A percentile compares a stretch with the other conserved stretches of the same genome.
Evolutionary conservation across 768 basidiomycete genomes (phyloP).

Genomic region (Porphyrellus cyaneotinctus): DNA sequence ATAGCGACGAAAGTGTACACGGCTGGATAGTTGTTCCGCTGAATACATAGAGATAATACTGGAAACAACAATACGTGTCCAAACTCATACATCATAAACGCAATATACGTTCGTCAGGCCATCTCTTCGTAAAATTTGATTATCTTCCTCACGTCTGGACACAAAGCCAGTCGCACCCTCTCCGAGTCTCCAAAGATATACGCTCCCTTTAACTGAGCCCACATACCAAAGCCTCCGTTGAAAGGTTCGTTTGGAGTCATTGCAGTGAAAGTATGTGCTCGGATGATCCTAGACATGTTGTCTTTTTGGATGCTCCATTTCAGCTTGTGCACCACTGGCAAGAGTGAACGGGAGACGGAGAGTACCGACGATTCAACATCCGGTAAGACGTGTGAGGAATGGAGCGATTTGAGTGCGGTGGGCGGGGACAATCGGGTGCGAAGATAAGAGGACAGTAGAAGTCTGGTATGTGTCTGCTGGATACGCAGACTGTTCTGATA

Average conservation of each 20-base stretch:
- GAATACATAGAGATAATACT: neutral
- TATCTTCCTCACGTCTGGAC: constrained; percentile 57
- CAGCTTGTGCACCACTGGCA: constrained; percentile 60
- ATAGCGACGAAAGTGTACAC: neutral
- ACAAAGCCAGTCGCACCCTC: constrained; percentile 63
- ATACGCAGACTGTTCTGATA: constrained; percentile 58
- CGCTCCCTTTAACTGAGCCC: constrained; percentile 53
- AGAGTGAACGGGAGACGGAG: constrained; percentile 53
- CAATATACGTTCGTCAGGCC: constrained; percentile 10
- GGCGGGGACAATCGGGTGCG: constrained; percentile 41
- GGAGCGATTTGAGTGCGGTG: constrained; percentile 41
- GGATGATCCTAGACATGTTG: constrained; percentile 53
- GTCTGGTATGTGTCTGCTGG: constrained; percentile 49
- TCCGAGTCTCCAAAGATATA: constrained; percentile 56
- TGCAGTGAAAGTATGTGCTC: constrained; percentile 36
- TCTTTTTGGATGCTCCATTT: constrained; percentile 72
- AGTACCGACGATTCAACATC: constrained; percentile 59
- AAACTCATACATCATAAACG: neutral
- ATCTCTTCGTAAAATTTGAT: constrained; percentile 56
- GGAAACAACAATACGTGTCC: neutral
- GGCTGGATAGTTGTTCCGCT: neutral
- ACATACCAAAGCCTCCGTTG: constrained; percentile 41
- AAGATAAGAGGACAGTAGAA: constrained; percentile 52
- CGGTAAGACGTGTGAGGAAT: constrained; percentile 52
- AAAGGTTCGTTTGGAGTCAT: constrained; percentile 27